phyloP scores from a whole-genome alignment of 257 asterid genomes.

The Orobanche coerulescens region DNA sequence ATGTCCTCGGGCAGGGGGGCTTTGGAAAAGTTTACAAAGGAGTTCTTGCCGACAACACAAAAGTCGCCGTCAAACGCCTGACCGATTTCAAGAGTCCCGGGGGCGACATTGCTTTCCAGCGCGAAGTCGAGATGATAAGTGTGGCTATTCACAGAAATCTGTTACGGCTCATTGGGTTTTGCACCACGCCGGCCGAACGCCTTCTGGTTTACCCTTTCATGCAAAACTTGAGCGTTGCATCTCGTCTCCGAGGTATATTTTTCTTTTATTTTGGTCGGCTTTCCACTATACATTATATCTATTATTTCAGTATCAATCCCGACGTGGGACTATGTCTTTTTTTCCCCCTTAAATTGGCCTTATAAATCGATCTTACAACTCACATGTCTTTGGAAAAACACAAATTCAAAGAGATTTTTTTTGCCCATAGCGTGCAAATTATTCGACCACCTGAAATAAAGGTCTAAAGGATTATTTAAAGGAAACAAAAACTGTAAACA shows the following conservation, averaged over 20 bases:
- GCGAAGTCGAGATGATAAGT: conserved; percentile 95
- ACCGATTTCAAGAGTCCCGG: conserved; percentile 83
- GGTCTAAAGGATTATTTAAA: too few species aligned
- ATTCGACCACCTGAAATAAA: too few species aligned
- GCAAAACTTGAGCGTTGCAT: conserved; percentile 89
- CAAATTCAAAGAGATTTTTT: too few species aligned
- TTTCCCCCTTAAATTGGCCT: too few species aligned
- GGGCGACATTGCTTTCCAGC: conserved; percentile 81
- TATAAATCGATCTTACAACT: too few species aligned
- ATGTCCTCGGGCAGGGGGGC: conserved; percentile 89
- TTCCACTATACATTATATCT: too few species aligned
- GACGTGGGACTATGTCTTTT: too few species aligned
- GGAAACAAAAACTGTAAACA: too few species aligned
- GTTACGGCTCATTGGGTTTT: conserved; percentile 71
- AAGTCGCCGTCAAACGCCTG: conserved; percentile 81
- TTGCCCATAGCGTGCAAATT: too few species aligned
- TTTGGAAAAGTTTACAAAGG: conserved; percentile 91
- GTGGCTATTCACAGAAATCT: conserved; percentile 91
- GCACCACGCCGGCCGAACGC: conserved; percentile 88
- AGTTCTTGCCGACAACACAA: conserved; percentile 60
- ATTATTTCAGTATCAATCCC: too few species aligned
- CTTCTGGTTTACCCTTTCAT: conserved; percentile 80
- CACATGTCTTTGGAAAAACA: too few species aligned
- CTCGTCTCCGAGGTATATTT: conserved; percentile 89
- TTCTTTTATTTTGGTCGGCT: too few species aligned